Evolutionary conservation across 345 rosid species (phyloP).

Genomic region (Reutealis trisperma): DNA sequence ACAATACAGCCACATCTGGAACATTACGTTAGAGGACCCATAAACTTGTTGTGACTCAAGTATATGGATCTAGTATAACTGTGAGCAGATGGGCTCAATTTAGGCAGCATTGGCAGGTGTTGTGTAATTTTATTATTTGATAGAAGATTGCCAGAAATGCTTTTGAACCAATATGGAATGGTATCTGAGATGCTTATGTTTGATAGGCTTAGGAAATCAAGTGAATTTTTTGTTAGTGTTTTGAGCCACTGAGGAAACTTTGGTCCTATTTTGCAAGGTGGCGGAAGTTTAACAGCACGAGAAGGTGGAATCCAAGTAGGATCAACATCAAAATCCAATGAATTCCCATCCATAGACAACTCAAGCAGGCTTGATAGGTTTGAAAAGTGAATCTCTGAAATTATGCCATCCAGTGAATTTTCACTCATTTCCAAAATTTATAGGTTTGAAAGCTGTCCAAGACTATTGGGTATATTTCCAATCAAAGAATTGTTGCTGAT

Average conservation of each 20-base stretch:
- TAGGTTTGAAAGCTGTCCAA: slow-evolving; percentile 17
- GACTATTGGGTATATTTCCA: slow-evolving; percentile 16
- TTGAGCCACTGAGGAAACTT: slow-evolving; percentile 22
- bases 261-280: slow-evolving; percentile 16
- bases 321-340: background rate
- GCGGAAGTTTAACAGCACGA: background rate
- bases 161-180: slow-evolving; percentile 14
- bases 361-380: background rate
- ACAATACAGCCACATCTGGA: too few species aligned
- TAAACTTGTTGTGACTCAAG: too few species aligned
- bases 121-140: too few species aligned
- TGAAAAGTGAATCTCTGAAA: slow-evolving; percentile 14
- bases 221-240: background rate
- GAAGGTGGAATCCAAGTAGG: slow-evolving; percentile 6
- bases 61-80: too few species aligned
- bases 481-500: background rate
- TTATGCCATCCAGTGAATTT: slow-evolving; percentile 9
- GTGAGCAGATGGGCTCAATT: too few species aligned
- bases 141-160: background rate
- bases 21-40: too few species aligned
- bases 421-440: background rate
- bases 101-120: too few species aligned
- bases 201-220: background rate
- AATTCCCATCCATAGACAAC: background rate
- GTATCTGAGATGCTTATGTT: slow-evolving; percentile 8